phyloP scores from a whole-genome alignment of 345 rosid species.

The Firmiana major region DNA sequence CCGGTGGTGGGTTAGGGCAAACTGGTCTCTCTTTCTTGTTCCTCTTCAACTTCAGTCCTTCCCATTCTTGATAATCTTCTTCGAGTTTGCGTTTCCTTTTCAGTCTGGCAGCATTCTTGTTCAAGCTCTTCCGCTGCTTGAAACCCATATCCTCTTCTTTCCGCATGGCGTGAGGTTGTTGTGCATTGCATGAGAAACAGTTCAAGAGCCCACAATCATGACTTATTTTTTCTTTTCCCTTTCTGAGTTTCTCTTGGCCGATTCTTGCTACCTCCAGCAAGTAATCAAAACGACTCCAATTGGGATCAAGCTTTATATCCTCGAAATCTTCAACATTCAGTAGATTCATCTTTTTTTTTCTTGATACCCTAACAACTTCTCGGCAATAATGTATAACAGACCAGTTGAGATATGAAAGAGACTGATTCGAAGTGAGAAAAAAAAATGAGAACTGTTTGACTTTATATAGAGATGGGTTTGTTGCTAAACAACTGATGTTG shows the following conservation, averaged over 20 bases:
- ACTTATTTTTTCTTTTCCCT: not conserved
- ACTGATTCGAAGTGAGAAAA: too few species aligned
- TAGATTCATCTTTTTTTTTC: not conserved
- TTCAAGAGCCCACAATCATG: not conserved
- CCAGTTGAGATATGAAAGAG: too few species aligned
- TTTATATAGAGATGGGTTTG: too few species aligned
- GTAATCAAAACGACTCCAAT: not conserved
- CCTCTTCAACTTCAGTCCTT: not conserved
- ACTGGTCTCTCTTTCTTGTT: not conserved
- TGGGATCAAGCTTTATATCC: not conserved
- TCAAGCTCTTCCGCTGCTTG: not conserved
- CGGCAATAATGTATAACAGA: not conserved
- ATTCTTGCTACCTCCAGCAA: not conserved
- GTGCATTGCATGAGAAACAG: not conserved
- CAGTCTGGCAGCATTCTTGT: not conserved
- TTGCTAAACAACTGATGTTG: too few species aligned
- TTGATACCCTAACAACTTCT: too few species aligned
- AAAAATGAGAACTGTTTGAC: too few species aligned
- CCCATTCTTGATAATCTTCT: not conserved
- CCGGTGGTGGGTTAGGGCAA: not conserved
- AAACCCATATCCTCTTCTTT: not conserved
- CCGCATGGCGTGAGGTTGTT: not conserved
- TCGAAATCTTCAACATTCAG: not conserved
- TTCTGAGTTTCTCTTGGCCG: not conserved
- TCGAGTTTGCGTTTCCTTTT: not conserved